phyloP scores from a whole-genome alignment of 176 grass and related monocot genomes.

The Oryza rufipogon region DNA sequence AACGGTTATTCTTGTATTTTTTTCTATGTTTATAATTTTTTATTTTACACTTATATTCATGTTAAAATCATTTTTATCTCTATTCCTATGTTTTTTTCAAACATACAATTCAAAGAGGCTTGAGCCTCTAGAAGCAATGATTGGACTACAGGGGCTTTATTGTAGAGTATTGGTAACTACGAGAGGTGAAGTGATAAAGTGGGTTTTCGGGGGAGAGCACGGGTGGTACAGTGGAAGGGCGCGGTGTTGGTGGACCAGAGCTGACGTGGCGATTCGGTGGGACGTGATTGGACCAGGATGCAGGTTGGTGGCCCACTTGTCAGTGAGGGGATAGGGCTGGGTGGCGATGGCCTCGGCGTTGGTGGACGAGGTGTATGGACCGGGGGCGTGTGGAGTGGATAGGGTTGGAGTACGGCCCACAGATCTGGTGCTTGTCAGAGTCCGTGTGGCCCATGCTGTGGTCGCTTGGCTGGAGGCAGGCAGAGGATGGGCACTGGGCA shows the following conservation, averaged over 20 bases:
- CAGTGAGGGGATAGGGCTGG: not conserved
- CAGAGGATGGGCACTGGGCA: not conserved
- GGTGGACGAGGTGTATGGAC: not conserved
- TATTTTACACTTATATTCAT: no score
- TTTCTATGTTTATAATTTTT: no score
- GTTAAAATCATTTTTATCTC: no score
- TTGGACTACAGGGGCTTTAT: not conserved
- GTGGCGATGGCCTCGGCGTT: not conserved
- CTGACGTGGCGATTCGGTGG: not conserved
- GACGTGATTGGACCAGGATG: not conserved
- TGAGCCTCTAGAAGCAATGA: not conserved
- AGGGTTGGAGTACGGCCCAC: not conserved
- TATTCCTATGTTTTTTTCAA: no score
- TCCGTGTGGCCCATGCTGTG: not conserved
- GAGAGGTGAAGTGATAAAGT: not conserved
- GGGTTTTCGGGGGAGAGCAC: not conserved
- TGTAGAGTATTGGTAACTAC: rapidly evolving
- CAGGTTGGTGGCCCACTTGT: rapidly evolving
- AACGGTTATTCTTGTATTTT: no score
- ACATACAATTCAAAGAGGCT: not conserved
- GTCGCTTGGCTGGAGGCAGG: not conserved
- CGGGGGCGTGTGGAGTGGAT: not conserved
- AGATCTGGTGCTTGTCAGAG: slow-evolving; percentile 26
- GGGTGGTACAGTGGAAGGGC: not conserved
- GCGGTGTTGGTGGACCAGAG: not conserved